phyloP scores from a whole-genome alignment of 805 yeast genomes.

The Wickerhamiella alocasiicola region DNA sequence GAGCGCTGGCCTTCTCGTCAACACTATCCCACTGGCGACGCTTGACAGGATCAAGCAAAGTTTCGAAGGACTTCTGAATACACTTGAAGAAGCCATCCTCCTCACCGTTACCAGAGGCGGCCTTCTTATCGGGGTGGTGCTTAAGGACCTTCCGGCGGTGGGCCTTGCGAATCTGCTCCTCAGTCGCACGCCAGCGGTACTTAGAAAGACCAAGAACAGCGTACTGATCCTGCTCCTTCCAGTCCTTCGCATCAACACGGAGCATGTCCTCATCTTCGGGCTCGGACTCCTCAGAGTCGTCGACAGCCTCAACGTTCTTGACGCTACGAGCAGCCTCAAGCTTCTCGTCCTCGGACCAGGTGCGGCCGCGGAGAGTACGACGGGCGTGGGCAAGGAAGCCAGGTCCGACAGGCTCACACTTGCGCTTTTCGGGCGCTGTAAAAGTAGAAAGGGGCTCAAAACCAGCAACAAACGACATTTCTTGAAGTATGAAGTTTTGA shows the following conservation, averaged over 20 bases:
- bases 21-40: conserved; percentile 94
- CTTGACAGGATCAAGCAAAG: conserved; percentile 70
- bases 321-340: conserved; percentile 85
- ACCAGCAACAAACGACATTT: too few relatives aligned
- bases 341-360: conserved; percentile 96
- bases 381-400: conserved; percentile 93
- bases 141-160: conserved; percentile 93
- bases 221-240: conserved; percentile 94
- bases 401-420: conserved; percentile 94
- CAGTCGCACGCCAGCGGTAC: conserved; percentile 81
- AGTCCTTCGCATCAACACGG: conserved; percentile 89
- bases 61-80: conserved; percentile 92
- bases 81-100: conserved; percentile 96
- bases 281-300: conserved; percentile 35
- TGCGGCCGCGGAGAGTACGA: conserved; percentile 89
- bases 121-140: conserved; percentile 98
- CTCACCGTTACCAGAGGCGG: conserved; percentile 67
- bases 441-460: conserved; percentile 23
- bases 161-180: conserved; percentile 87
- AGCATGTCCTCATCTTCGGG: conserved; percentile 72
- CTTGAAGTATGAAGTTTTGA: neutral
- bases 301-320: conserved; percentile 50
- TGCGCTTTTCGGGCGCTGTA: conserved; percentile 35
- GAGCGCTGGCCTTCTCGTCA: conserved; percentile 75
- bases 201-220: conserved; percentile 91